A percentile compares a stretch with the other conserved stretches of the same genome.
Evolutionary conservation across 768 basidiomycete species (phyloP).

Genomic region (Agaricus sinodeliciosus): DNA sequence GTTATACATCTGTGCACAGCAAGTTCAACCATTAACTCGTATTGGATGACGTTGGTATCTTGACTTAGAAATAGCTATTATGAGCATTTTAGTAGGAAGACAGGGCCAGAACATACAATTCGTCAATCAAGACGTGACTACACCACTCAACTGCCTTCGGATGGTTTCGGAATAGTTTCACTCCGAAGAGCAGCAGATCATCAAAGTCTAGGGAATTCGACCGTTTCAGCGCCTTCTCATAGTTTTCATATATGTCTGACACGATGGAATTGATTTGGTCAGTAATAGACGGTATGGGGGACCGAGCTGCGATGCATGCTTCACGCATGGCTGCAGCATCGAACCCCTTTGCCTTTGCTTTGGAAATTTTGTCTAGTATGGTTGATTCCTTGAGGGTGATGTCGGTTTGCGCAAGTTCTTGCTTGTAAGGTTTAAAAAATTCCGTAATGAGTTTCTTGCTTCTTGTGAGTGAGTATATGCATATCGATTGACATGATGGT

Average conservation of each 20-base stretch:
- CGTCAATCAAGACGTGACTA: conserved; percentile 24
- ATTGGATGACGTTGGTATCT: conserved; percentile 48
- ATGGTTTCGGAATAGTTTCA: conserved; percentile 15
- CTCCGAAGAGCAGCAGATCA: conserved; percentile 21
- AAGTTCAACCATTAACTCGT: conserved; percentile 69
- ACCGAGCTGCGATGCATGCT: conserved; percentile 12
- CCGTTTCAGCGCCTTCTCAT: conserved; percentile 51
- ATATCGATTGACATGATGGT: background rate
- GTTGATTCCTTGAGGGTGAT: conserved; percentile 48
- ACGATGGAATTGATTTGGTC: conserved; percentile 30
- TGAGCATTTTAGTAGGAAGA: background rate
- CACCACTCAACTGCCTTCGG: conserved; percentile 19
- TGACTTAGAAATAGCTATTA: conserved; percentile 6
- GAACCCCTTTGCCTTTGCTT: conserved; percentile 64
- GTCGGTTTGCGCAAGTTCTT: conserved; percentile 36
- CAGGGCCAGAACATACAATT: conserved; percentile 22
- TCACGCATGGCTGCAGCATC: conserved; percentile 34
- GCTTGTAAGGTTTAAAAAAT: conserved; percentile 51
- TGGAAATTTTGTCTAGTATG: conserved; percentile 61
- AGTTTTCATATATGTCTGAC: conserved; percentile 54
- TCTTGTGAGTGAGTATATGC: conserved; percentile 3
- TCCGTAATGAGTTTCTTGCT: conserved; percentile 65
- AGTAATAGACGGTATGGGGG: conserved; percentile 11
- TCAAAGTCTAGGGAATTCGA: conserved; percentile 85
- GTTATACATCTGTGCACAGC: conserved; percentile 54